phyloP scores from a whole-genome alignment of 2,329 filamentous ascomycete species.

The Fusarium coffeatum region DNA sequence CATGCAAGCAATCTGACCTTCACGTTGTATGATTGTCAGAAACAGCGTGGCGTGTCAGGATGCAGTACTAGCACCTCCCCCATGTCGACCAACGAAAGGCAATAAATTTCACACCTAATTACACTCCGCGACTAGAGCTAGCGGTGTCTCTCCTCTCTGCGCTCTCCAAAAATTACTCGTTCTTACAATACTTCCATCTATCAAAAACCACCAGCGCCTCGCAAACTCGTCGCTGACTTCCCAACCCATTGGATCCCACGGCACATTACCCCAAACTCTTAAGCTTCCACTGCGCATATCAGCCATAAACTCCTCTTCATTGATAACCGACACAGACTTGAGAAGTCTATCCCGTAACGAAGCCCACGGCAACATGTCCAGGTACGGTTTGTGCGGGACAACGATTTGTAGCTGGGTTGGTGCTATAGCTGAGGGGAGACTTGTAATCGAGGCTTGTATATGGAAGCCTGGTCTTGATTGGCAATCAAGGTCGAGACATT shows the following conservation, averaged over 20 bases:
- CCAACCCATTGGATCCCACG: conserved; percentile 53
- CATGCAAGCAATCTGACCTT: not conserved
- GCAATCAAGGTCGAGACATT: conserved; percentile 12
- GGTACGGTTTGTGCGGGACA: conserved; percentile 13
- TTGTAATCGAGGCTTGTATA: not conserved
- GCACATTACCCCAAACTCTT: conserved; percentile 6
- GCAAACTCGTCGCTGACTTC: conserved; percentile 57
- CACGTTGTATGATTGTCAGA: not conserved
- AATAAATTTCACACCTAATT: not conserved
- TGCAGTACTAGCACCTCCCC: not conserved
- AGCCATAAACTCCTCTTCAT: not conserved
- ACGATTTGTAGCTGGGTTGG: conserved; percentile 20
- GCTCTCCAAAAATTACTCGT: conserved; percentile 33
- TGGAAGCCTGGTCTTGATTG: not conserved
- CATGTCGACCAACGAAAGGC: not conserved
- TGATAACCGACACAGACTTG: conserved; percentile 11
- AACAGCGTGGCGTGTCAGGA: not conserved
- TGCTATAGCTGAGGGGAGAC: not conserved
- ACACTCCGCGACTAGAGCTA: rapidly evolving
- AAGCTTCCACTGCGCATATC: conserved; percentile 13
- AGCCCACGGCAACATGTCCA: conserved; percentile 33
- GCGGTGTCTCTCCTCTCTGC: conserved; percentile 3
- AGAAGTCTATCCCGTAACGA: conserved; percentile 19
- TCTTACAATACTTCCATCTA: conserved; percentile 16
- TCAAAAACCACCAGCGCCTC: conserved; percentile 32